phyloP scores from a whole-genome alignment of 108 stramenopile species.

The Aurantiochytrium sp. region DNA sequence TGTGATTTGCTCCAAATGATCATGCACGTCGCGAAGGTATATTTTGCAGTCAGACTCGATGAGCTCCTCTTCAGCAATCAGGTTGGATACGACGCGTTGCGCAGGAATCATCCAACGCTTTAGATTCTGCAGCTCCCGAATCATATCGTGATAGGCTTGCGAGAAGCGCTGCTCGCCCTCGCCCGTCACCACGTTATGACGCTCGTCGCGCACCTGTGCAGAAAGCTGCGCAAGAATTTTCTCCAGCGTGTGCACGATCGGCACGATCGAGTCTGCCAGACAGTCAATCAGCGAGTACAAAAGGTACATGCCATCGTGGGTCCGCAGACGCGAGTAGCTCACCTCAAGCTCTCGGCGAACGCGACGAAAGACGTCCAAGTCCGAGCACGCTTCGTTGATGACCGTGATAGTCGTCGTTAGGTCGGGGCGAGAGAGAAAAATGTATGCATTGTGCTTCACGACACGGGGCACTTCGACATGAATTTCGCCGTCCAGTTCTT shows the following conservation, averaged over 20 bases:
- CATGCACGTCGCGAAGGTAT: slow-evolving; percentile 37
- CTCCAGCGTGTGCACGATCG: slow-evolving; percentile 11
- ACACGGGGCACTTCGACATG: slow-evolving; percentile 30
- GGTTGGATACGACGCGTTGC: slow-evolving; percentile 25
- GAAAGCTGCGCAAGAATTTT: slow-evolving; percentile 8
- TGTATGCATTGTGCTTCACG: slow-evolving; percentile 33
- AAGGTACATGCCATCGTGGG: slow-evolving; percentile 37
- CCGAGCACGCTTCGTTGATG: neutral
- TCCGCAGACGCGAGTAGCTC: slow-evolving; percentile 34
- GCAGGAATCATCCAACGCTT: slow-evolving; percentile 32
- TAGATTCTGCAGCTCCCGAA: slow-evolving; percentile 22
- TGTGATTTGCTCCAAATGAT: slow-evolving; percentile 35
- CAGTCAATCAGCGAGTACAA: slow-evolving; percentile 35
- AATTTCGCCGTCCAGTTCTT: neutral
- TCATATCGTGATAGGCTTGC: slow-evolving; percentile 20
- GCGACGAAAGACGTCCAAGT: neutral
- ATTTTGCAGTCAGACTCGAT: slow-evolving; percentile 31
- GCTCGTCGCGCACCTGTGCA: slow-evolving; percentile 2
- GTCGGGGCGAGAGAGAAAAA: neutral
- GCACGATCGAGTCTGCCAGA: slow-evolving; percentile 29
- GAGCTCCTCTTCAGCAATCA: slow-evolving; percentile 36
- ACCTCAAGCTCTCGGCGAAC: slow-evolving; percentile 29
- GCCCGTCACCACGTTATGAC: neutral
- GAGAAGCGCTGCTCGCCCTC: slow-evolving; percentile 2
- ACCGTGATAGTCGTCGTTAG: neutral